phyloP scores from a whole-genome alignment of 768 basidiomycete genomes.

The Phaffia tasmanica region DNA sequence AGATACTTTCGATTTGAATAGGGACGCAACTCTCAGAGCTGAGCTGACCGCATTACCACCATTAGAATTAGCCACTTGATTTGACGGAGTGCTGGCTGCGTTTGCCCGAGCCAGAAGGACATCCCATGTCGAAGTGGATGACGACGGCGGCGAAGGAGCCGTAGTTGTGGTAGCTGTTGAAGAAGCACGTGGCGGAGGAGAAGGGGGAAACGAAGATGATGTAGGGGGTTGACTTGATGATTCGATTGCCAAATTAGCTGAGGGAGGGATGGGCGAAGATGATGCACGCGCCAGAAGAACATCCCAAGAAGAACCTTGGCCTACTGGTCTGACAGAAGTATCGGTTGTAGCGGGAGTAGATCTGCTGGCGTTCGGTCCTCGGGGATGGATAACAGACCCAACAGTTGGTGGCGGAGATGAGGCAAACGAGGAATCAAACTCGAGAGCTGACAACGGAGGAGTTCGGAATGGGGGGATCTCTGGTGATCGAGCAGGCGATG shows the following conservation, averaged over 20 bases:
- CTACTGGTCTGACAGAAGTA: not conserved
- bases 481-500: not conserved
- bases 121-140: not conserved
- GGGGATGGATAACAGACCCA: not conserved
- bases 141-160: not conserved
- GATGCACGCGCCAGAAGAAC: conserved; percentile 11
- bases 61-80: not conserved
- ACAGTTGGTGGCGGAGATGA: not conserved
- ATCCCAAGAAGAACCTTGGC: conserved; percentile 7
- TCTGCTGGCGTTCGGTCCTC: not conserved
- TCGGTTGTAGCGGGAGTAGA: not conserved
- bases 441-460: not conserved
- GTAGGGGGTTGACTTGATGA: conserved; percentile 5
- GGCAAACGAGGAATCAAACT: not conserved
- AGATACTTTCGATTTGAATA: conserved; percentile 4
- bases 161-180: not conserved
- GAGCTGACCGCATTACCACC: not conserved
- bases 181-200: not conserved
- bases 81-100: not conserved
- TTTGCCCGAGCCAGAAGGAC: conserved; percentile 15
- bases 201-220: not conserved
- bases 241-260: conserved; percentile 1
- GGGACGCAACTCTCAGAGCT: not conserved
- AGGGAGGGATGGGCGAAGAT: not conserved
- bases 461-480: not conserved